Conservation (phyloP, 306 rosid genomes). For the Alnus glutinosa region DNA sequence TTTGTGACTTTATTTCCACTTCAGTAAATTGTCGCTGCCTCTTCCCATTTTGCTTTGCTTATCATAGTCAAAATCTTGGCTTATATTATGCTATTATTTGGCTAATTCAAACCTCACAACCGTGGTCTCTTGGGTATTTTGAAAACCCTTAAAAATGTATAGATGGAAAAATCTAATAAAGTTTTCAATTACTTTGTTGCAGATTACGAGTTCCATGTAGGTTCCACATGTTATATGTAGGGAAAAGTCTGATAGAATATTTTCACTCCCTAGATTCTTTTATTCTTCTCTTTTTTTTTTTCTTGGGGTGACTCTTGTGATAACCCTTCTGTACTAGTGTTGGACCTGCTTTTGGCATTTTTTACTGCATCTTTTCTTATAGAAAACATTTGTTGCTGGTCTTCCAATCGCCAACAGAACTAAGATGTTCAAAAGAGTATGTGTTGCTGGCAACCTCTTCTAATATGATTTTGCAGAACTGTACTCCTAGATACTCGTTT, state of each 20-base stretch:
- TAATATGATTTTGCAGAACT: neutral
- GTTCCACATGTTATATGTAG: neutral
- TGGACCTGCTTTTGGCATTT: neutral
- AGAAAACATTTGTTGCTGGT: neutral
- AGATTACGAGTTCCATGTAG: neutral
- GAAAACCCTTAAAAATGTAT: neutral
- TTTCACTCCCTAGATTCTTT: neutral
- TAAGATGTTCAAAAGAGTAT: neutral
- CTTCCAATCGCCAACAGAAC: neutral
- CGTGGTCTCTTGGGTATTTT: neutral
- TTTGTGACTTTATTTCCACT: slow-evolving; percentile 2
- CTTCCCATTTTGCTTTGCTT: neutral
- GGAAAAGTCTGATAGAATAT: neutral
- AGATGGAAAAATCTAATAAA: neutral
- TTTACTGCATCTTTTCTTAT: neutral
- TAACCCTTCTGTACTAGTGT: neutral
- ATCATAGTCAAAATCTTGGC: neutral
- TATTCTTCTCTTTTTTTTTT: neutral
- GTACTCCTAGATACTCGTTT: neutral
- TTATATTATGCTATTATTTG: neutral
- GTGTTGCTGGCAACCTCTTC: neutral
- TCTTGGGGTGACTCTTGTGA: neutral
- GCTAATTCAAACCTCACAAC: neutral
- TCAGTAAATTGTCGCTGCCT: neutral
- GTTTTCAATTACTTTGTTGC: neutral